phyloP scores from a whole-genome alignment of 116 monocot species.

The Zostera marina region DNA sequence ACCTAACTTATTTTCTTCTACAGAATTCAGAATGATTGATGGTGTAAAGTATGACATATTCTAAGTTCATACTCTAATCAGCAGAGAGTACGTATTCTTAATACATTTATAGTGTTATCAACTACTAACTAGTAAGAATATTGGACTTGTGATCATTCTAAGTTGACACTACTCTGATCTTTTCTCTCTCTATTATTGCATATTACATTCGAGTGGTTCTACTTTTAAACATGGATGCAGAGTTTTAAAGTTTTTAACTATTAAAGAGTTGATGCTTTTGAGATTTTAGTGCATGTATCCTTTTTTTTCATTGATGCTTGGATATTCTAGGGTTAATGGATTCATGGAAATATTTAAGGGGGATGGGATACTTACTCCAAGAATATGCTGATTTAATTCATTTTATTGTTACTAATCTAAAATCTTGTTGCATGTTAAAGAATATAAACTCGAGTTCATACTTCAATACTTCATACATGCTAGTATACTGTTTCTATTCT shows the following conservation, averaged over 20 bases:
- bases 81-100: background rate
- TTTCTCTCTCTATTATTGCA: background rate
- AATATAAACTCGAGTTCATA: background rate
- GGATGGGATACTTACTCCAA: background rate
- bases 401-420: background rate
- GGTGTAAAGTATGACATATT: background rate
- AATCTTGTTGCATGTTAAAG: background rate
- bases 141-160: background rate
- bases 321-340: constrained; percentile 1
- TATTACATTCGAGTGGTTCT: background rate
- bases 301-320: constrained; percentile 1
- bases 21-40: too few species aligned
- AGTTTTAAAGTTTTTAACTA: background rate
- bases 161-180: background rate
- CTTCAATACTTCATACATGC: too few species aligned
- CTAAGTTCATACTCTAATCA: background rate
- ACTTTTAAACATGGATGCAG: background rate
- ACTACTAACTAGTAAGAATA: background rate
- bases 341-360: background rate
- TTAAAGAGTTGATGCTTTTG: background rate
- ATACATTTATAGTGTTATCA: background rate
- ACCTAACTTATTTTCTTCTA: too few species aligned
- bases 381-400: background rate
- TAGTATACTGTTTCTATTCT: background rate
- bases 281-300: background rate